Base-by-base conservation (phyloP, 176 grass and related monocot species). In the Cenchrus fungigraminus region DNA sequence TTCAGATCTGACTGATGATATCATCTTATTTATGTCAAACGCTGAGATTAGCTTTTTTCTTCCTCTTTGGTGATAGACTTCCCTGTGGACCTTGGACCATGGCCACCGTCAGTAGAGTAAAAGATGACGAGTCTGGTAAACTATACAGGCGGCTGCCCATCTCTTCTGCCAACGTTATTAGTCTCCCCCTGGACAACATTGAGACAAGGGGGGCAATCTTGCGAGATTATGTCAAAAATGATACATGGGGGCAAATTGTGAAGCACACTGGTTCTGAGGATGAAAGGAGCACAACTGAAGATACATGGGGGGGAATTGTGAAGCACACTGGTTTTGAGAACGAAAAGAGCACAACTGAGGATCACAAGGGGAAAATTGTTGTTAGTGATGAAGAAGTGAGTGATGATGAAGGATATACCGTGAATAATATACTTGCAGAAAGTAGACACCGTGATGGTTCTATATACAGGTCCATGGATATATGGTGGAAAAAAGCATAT, bases 391-490 rank as follows among this genome's bases (percentile, higher is more conserved):
- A 22, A 5, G 12, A 7, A 3, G 45, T 25, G 22, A 25, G 22
- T 25, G 22, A 25, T 58, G 17, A 29, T 1, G 52, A 77, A 1
- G 6, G 14, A 77, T 37, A 61, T 61, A 62, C 42, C 6, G 1
- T 46, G 22, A 25, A 25, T 0, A 44, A 37, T 67, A 6, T 70
- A 70, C 55, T 81, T 57, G 12, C 50, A 81, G 10, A 25, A 44
- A 57, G 65, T 37, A 43, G 51, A 53, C 79, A 81, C 34, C 51
- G 65, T 70, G 53, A 56, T 15, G 79, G 79, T 70, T 58, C 65
- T 57, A 45, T 81, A 28, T 70, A 70, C 52, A 70, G 32, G 20
- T 7, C 7, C n/a, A 57, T 57, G 12, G 5, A 77, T 61, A 9
- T 1, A 44, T 60, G 54, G 32, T 71, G 79, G 79, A 82, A 82